Evolutionary conservation across 2,329 filamentous ascomycete genomes (phyloP), one percentile per base, ranked within the genome.

Genomic region (Chaetothyriales sp.): DNA sequence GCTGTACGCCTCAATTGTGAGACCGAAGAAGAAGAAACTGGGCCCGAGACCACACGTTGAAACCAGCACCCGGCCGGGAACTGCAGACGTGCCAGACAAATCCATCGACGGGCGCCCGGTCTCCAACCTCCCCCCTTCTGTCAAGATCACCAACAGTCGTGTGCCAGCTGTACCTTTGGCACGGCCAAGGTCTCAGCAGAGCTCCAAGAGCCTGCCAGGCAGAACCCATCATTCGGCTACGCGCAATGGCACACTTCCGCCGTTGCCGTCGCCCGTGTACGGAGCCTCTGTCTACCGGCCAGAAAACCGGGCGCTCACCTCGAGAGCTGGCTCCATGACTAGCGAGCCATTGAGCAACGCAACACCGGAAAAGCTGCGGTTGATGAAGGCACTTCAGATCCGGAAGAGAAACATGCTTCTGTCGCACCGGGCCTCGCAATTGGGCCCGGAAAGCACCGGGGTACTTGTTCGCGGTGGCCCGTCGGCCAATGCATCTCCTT

Each of bases 311-410:
- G 50, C 51, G 13, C 37, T 54, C 6, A 43, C 51, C n/a, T 53
- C 56, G 18, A 48, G 52, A 46, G 44, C 55, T 20, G 51, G 52
- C 19, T 59, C 59, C 4, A 50, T 54, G 20, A 56, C 51, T 29
- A 52, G 50, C 4, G 58, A 60, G 47, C 15, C 43, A 18, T 48
- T 63, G 62, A 73, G 67, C 61, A 74, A 66, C 9, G 70, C 72
- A n/a, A 88, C 87, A 1, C 86, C 87, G 0, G 92, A 98, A 67
- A 97, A 94, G 70, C 81, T 86, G 55, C 78, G 92, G 51, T 73
- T 98, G 56, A 89, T 95, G 86, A 95, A 94, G 70, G 92, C 92
- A 6, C 77, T 95, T 70, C 86, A 95, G 67, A 69, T 95, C 60
- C 79, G 90, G 49, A 92, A 94, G 68, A 88, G 85, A 69, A 89